A percentile compares a stretch with the other conserved stretches of the same genome.
phyloP scores from a whole-genome alignment of 192 early-diverging fungal species.

The Entomortierella parvispora region DNA sequence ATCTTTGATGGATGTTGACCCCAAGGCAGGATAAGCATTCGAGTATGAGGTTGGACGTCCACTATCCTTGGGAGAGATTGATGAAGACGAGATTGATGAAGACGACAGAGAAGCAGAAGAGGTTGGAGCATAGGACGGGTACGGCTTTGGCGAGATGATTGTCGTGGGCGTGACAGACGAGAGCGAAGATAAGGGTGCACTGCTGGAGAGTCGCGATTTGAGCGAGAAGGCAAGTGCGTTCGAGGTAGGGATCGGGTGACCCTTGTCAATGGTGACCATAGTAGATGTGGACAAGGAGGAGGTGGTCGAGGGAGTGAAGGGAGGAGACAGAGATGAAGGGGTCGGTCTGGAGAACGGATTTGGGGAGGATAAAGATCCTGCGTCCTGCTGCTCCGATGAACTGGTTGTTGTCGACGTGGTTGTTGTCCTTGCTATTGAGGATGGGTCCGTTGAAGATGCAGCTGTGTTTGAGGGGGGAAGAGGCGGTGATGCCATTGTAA shows the following conservation, averaged over 20 bases:
- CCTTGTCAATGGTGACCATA: conserved; percentile 37
- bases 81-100: conserved; percentile 6
- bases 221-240: conserved; percentile 41
- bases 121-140: conserved; percentile 11
- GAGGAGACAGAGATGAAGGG: conserved; percentile 6
- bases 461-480: not conserved
- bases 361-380: not conserved
- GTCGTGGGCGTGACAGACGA: conserved; percentile 46
- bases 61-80: conserved; percentile 3
- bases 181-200: conserved; percentile 45
- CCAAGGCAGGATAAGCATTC: conserved; percentile 2
- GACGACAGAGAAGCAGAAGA: conserved; percentile 8
- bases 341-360: not conserved
- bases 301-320: conserved; percentile 15
- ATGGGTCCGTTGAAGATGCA: not conserved
- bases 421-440: not conserved
- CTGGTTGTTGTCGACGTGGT: not conserved
- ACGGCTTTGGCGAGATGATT: conserved; percentile 49
- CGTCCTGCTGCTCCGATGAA: not conserved
- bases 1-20: too few species aligned
- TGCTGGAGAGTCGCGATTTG: conserved; percentile 33
- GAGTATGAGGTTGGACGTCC: conserved; percentile 4
- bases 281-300: conserved; percentile 6
- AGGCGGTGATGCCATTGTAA: conserved; percentile 16
- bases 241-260: conserved; percentile 50